phyloP scores from a whole-genome alignment of 2,329 filamentous ascomycete species.

The Aspergillus caelatus region DNA sequence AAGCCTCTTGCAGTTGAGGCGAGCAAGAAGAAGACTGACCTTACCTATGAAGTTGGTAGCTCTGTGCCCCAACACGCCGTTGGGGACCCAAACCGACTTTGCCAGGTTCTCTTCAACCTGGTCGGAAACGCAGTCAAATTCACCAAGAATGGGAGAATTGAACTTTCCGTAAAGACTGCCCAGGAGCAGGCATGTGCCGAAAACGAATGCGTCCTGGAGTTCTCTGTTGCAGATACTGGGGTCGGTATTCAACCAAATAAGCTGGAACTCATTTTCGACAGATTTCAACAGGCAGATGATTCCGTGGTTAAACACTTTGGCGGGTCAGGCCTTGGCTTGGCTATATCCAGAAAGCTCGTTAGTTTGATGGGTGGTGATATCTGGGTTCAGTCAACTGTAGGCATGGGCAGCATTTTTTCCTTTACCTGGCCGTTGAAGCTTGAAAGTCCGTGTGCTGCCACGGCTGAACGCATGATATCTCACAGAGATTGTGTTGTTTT shows the following conservation, averaged over 20 bases:
- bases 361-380: slow-evolving; percentile 93
- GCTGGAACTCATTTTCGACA: slow-evolving; percentile 93
- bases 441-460: background rate
- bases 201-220: background rate
- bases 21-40: background rate
- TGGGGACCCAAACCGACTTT: slow-evolving; percentile 87
- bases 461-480: background rate
- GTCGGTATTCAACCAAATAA: slow-evolving; percentile 94
- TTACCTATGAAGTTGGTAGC: slow-evolving; percentile 61
- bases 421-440: slow-evolving; percentile 83
- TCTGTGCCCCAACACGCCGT: slow-evolving; percentile 90
- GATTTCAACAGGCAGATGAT: slow-evolving; percentile 94
- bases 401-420: slow-evolving; percentile 86
- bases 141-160: slow-evolving; percentile 90
- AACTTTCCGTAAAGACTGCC: slow-evolving; percentile 52
- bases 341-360: slow-evolving; percentile 91
- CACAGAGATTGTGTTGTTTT: background rate
- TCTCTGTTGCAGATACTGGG: slow-evolving; percentile 69
- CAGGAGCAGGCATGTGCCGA: background rate
- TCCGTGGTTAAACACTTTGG: slow-evolving; percentile 94
- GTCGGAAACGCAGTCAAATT: slow-evolving; percentile 98
- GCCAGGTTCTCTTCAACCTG: slow-evolving; percentile 92
- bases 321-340: slow-evolving; percentile 86
- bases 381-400: slow-evolving; percentile 88
- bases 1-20: slow-evolving; percentile 55